These are phyloP conservation scores for Geranium brycei DNA, from an alignment of 345 rosid species.

Conservation along the genomic window DNA sequence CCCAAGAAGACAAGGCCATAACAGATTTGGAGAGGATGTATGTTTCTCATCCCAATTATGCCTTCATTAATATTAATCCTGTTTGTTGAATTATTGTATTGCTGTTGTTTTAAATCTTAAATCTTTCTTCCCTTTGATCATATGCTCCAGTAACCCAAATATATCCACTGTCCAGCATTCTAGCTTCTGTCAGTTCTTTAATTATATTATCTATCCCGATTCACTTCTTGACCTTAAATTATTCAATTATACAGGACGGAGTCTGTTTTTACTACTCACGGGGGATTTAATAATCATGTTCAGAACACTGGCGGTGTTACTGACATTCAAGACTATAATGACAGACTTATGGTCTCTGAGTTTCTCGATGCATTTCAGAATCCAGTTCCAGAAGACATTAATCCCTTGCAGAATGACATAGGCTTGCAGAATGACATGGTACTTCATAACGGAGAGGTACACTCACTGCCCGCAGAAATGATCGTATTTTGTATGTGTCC, in stretches of 20 bases:
- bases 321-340: constrained; percentile 60
- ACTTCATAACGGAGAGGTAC: constrained; percentile 68
- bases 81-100: background rate
- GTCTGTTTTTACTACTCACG: constrained; percentile 31
- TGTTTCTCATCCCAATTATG: constrained; percentile 11
- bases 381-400: constrained; percentile 38
- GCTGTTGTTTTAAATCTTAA: background rate
- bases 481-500: constrained; percentile 4
- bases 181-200: background rate
- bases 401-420: constrained; percentile 14
- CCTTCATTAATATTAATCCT: background rate
- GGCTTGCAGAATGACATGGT: constrained; percentile 29
- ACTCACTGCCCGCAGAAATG: background rate
- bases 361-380: constrained; percentile 45
- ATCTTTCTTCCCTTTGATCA: background rate
- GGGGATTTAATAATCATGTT: constrained; percentile 26
- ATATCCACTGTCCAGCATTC: background rate
- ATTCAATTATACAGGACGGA: constrained; percentile 45
- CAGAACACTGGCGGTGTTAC: constrained; percentile 31
- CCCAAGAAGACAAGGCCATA: constrained; percentile 39
- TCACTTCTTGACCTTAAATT: constrained; percentile 8
- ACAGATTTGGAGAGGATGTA: constrained; percentile 49
- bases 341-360: constrained; percentile 62
- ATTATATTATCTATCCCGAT: constrained; percentile 8
- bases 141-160: background rate